Evolutionary conservation across 2,329 filamentous ascomycete genomes (phyloP).

Genomic region (Apiospora pterosperma): DNA sequence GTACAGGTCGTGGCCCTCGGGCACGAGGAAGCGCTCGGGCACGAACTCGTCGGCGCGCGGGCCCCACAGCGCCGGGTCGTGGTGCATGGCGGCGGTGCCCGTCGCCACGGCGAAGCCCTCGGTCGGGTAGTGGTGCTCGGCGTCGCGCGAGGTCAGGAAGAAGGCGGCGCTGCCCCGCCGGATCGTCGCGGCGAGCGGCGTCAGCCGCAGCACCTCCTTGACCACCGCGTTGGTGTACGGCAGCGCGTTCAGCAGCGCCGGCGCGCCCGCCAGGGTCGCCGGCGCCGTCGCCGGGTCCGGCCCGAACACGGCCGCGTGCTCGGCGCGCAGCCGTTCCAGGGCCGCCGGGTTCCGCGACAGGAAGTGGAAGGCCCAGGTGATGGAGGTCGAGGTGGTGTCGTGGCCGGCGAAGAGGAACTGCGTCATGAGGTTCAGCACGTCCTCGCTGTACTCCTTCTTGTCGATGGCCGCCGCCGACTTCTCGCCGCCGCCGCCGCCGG

Average conservation of each 20-base stretch:
- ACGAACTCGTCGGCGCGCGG: conserved; percentile 33
- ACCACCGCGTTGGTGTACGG: conserved; percentile 48
- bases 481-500: not conserved
- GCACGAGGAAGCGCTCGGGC: conserved; percentile 39
- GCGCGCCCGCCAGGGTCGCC: conserved; percentile 33
- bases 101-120: conserved; percentile 25
- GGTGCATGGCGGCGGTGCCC: conserved; percentile 22
- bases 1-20: conserved; percentile 17
- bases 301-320: conserved; percentile 38
- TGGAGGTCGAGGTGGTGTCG: conserved; percentile 22
- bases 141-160: conserved; percentile 31
- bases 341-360: conserved; percentile 12
- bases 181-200: conserved; percentile 41
- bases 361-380: conserved; percentile 16
- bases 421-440: conserved; percentile 15
- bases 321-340: conserved; percentile 16
- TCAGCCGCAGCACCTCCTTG: conserved; percentile 50
- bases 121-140: conserved; percentile 28
- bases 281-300: conserved; percentile 31
- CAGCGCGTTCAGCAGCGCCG: conserved; percentile 44
- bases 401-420: conserved; percentile 24
- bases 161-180: conserved; percentile 28
- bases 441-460: conserved; percentile 8
- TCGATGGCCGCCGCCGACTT: not conserved
- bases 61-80: conserved; percentile 30